These are phyloP conservation scores for Ophiostoma sp. DNA, from an alignment of 2,329 filamentous ascomycete genomes.

Conservation along the genomic window DNA sequence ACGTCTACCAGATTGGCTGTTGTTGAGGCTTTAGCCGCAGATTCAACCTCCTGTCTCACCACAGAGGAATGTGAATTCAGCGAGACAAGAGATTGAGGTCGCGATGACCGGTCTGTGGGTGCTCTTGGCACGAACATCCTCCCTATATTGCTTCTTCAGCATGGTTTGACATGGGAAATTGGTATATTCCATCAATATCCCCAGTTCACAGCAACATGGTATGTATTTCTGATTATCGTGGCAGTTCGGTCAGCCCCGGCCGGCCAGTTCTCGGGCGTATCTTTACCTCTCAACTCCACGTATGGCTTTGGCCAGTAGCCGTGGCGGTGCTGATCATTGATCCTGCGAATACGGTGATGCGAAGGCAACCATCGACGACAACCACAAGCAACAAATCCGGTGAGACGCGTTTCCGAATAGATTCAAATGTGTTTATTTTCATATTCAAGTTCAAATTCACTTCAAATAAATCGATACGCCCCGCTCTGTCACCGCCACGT, in stretches of 20 bases:
- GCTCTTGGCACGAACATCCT: neutral
- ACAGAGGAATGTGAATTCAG: neutral
- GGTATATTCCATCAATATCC: neutral
- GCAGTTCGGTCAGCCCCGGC: neutral
- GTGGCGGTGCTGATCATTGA: no score
- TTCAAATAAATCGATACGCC: neutral
- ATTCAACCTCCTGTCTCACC: neutral
- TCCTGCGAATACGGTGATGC: no score
- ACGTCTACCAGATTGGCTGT: no score
- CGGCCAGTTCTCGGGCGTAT: neutral
- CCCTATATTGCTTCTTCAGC: constrained; percentile 9
- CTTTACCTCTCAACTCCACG: neutral
- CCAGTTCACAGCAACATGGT: no score
- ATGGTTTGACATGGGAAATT: no score
- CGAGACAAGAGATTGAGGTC: neutral
- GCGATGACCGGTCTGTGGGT: neutral
- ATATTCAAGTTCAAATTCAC: no score
- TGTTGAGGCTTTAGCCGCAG: neutral
- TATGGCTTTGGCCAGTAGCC: no score
- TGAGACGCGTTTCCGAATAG: no score
- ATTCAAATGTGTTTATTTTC: no score
- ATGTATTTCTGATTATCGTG: neutral
- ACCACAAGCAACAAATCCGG: no score
- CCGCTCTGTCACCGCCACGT: constrained; percentile 8
- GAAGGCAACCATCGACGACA: no score